Evolutionary conservation across 1,139 yeast genomes (phyloP), one percentile per base, ranked within the genome.

Genomic region (Magnusiomyces paraingens): DNA sequence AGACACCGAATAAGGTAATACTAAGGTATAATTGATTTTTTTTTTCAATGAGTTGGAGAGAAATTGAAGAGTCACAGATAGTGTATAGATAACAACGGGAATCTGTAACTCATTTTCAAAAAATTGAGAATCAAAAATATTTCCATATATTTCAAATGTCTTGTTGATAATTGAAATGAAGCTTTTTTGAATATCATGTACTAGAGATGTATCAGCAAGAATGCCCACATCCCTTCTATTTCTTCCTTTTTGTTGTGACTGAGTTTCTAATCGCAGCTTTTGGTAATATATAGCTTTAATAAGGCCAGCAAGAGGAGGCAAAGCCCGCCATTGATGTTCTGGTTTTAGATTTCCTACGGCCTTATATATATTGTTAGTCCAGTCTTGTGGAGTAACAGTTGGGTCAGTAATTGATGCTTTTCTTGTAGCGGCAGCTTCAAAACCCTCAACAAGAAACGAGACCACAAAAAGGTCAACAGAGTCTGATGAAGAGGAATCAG

Each of bases 351-450:
- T 18, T 2, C 43, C 54, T 21, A 57, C 57, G 40, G 56, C 57
- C 47, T 55, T 61, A 43, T 79, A 56, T 50, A 82, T 55, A 0
- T 76, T 71, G 3, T 71, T 66, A 60, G 78, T 80, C 73, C 84
- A 86, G 1, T 71, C 69, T 57, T 77, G 71, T 21, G 81, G 69
- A 0, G 81, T 66, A 8, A 86, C 63, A 0, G 87, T 76, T 1
- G 94, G 94, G 57, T 79, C 79, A 6, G 88, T 81, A 3, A 84
- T 72, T 52, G 71, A 72, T 51, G 76, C 70, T 63, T 86, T 86
- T 59, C 79, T 75, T 49, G 77, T 80, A 18, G 79, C 62, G 0
- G 73, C 69, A 1, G 74, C 65, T 51, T 71, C 61, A 1, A 77
- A 67, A 0, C 73, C 75, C 21, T 72, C 77, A 2, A 67, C 63